A percentile compares a stretch with the other conserved stretches of the same genome.
phyloP scores from a whole-genome alignment of 2,329 filamentous ascomycete genomes.

The Hypoxylon sp. region DNA sequence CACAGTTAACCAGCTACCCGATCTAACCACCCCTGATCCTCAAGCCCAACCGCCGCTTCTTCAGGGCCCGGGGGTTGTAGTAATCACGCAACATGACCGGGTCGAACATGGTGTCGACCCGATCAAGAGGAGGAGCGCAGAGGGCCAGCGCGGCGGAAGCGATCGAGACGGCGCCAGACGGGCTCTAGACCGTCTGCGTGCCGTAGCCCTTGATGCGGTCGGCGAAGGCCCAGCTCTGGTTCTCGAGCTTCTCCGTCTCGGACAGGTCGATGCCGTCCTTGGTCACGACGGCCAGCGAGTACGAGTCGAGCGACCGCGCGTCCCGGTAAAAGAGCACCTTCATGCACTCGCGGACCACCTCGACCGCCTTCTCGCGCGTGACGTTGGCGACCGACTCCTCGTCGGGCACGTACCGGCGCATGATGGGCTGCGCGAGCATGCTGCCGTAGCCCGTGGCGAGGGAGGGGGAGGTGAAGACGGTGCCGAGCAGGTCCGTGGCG shows the following conservation, averaged over 20 bases:
- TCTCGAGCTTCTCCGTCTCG: slow-evolving; percentile 88
- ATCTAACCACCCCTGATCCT: background rate
- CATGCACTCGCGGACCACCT: slow-evolving; percentile 91
- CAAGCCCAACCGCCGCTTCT: background rate
- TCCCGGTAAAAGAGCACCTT: slow-evolving; percentile 99
- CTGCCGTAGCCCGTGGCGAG: slow-evolving; percentile 94
- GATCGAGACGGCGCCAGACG: background rate
- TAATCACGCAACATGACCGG: too few relatives aligned
- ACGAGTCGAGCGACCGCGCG: slow-evolving; percentile 89
- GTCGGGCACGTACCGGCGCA: slow-evolving; percentile 85
- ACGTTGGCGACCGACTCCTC: slow-evolving; percentile 80
- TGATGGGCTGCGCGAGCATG: slow-evolving; percentile 91
- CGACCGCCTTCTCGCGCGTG: slow-evolving; percentile 80
- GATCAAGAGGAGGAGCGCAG: too few relatives aligned
- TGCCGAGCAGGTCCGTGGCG: slow-evolving; percentile 90
- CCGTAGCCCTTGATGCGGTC: slow-evolving; percentile 95
- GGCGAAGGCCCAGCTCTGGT: slow-evolving; percentile 98
- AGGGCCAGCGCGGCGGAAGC: background rate
- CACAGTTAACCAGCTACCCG: too few relatives aligned
- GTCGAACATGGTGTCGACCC: too few relatives aligned
- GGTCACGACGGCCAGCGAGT: slow-evolving; percentile 90
- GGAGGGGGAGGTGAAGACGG: slow-evolving; percentile 87
- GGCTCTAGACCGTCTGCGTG: slow-evolving; percentile 75
- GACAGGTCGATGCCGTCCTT: slow-evolving; percentile 88
- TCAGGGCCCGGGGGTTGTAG: too few relatives aligned